phyloP scores from a whole-genome alignment of 2,329 filamentous ascomycete species.

The Phaeosphaeria sp. region DNA sequence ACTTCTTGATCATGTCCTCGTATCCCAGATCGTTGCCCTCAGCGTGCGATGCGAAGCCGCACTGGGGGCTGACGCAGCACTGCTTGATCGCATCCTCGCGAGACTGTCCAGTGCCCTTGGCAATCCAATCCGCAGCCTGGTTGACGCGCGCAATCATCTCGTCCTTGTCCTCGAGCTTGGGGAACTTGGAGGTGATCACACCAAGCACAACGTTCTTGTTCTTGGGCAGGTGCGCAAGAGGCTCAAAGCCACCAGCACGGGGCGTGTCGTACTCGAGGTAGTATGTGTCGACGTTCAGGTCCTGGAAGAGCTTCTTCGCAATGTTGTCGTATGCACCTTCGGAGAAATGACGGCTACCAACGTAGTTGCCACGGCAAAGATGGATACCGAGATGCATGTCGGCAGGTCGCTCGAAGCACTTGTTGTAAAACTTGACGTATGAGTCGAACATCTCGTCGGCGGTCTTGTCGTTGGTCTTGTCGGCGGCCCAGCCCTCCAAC shows the following conservation, averaged over 20 bases:
- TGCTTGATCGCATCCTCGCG: slow-evolving; percentile 72
- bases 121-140: slow-evolving; percentile 69
- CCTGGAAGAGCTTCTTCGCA: slow-evolving; percentile 52
- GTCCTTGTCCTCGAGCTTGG: slow-evolving; percentile 53
- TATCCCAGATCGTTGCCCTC: slow-evolving; percentile 73
- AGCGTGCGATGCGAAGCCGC: slow-evolving; percentile 69
- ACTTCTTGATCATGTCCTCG: slow-evolving; percentile 76
- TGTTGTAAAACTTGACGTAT: slow-evolving; percentile 80
- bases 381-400: slow-evolving; percentile 82
- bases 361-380: slow-evolving; percentile 66
- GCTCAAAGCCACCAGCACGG: slow-evolving; percentile 57
- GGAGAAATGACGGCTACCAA: slow-evolving; percentile 55
- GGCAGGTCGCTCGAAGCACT: slow-evolving; percentile 66
- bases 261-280: slow-evolving; percentile 57
- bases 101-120: slow-evolving; percentile 69
- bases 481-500: slow-evolving; percentile 57
- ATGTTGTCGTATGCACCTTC: slow-evolving; percentile 58
- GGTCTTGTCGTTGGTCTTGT: slow-evolving; percentile 70
- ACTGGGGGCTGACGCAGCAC: slow-evolving; percentile 54
- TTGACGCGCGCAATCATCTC: slow-evolving; percentile 56
- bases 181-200: slow-evolving; percentile 56
- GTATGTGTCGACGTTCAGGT: slow-evolving; percentile 50
- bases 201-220: slow-evolving; percentile 57
- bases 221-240: slow-evolving; percentile 53
- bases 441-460: slow-evolving; percentile 75